Evolutionary conservation across 2,329 filamentous ascomycete genomes (phyloP).

Genomic region (Colletotrichum tropicale): DNA sequence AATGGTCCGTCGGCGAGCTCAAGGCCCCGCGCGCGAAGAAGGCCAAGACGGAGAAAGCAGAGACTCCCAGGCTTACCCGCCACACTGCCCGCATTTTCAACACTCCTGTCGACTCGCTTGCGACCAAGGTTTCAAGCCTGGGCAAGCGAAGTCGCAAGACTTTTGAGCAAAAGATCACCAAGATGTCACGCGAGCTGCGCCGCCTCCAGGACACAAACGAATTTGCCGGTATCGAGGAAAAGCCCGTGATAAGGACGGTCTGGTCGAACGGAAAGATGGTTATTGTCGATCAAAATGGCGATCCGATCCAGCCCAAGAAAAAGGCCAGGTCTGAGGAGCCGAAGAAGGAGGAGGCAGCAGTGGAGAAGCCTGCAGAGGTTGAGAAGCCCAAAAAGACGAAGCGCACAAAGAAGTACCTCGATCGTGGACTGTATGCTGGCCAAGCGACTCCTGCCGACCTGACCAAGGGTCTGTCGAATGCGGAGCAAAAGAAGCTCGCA

Average conservation of each 20-base stretch:
- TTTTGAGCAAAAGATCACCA: constrained; percentile 50
- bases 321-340: constrained; percentile 25
- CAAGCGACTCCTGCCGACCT: constrained; percentile 64
- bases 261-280: constrained; percentile 71
- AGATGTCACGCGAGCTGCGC: constrained; percentile 61
- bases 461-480: constrained; percentile 48
- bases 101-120: constrained; percentile 46
- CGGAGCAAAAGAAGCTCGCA: constrained; percentile 57
- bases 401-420: constrained; percentile 76
- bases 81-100: constrained; percentile 49
- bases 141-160: constrained; percentile 66
- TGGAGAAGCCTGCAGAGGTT: constrained; percentile 41
- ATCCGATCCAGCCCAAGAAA: constrained; percentile 29
- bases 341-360: constrained; percentile 24
- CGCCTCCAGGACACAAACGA: constrained; percentile 68
- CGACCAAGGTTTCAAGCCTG: constrained; percentile 55
- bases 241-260: constrained; percentile 61
- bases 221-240: constrained; percentile 62
- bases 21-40: constrained; percentile 36
- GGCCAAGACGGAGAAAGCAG: constrained; percentile 35
- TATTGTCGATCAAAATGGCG: constrained; percentile 45
- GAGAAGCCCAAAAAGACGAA: constrained; percentile 41
- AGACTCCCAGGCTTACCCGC: constrained; percentile 39
- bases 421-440: constrained; percentile 85
- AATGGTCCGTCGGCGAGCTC: constrained; percentile 45